phyloP scores from a whole-genome alignment of 2,329 filamentous ascomycete species.

The Dendryphion nanum region DNA sequence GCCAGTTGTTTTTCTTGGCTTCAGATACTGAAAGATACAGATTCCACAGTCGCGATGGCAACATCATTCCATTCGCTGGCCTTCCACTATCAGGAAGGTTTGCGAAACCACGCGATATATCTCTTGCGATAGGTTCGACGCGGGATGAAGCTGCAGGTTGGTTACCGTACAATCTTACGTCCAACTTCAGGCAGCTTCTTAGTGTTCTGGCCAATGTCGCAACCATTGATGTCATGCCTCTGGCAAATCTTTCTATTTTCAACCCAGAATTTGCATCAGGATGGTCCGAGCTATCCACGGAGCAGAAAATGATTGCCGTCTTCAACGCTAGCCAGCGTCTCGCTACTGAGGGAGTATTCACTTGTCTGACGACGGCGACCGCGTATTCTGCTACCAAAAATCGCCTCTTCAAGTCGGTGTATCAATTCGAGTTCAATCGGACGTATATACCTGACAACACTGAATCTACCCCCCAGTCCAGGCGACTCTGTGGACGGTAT shows the following conservation, averaged over 20 bases:
- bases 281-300: conserved; percentile 13
- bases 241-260: conserved; percentile 12
- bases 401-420: conserved; percentile 30
- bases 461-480: conserved; percentile 15
- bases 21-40: not conserved
- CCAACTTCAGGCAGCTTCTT: conserved; percentile 8
- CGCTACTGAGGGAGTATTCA: conserved; percentile 32
- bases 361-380: conserved; percentile 37
- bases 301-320: conserved; percentile 27
- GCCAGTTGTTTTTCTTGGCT: too few relatives aligned
- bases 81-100: conserved; percentile 13
- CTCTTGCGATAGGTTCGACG: conserved; percentile 39
- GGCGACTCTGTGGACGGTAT: conserved; percentile 20
- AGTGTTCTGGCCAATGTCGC: not conserved
- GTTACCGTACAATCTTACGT: conserved; percentile 12
- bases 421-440: conserved; percentile 41
- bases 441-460: conserved; percentile 43
- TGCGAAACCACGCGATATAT: conserved; percentile 21
- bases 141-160: conserved; percentile 39
- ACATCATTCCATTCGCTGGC: conserved; percentile 4
- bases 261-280: conserved; percentile 16
- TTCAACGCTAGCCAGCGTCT: conserved; percentile 38
- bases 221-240: not conserved
- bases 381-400: conserved; percentile 35
- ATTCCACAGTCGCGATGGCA: conserved; percentile 3